Evolutionary conservation across 176 grass and related monocot genomes (phyloP).

Genomic region (Eragrostis nindensis): DNA sequence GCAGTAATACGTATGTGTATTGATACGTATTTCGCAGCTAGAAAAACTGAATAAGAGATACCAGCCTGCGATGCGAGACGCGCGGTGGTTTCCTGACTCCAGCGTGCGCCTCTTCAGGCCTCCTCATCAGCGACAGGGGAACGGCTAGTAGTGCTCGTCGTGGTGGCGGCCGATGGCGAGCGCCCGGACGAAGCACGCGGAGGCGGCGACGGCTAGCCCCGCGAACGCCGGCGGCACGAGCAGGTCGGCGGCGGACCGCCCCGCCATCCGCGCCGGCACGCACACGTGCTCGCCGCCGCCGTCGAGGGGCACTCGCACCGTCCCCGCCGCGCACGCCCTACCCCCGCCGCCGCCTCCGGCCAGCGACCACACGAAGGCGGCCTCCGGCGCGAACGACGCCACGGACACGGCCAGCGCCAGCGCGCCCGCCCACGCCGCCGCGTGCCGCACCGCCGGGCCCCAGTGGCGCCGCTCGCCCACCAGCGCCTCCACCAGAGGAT

Average conservation of each 20-base stretch:
- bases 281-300: slow-evolving; percentile 59
- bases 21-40: neutral
- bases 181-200: slow-evolving; percentile 74
- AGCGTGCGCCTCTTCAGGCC: neutral
- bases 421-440: slow-evolving; percentile 62
- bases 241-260: slow-evolving; percentile 49
- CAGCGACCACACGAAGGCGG: slow-evolving; percentile 76
- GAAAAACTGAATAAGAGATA: neutral
- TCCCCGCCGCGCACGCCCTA: slow-evolving; percentile 28
- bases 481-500: slow-evolving; percentile 41
- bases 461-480: slow-evolving; percentile 29
- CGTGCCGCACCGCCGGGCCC: slow-evolving; percentile 47
- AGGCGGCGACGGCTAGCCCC: slow-evolving; percentile 71
- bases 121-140: too few species aligned
- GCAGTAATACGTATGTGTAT: too few species aligned
- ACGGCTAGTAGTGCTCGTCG: neutral
- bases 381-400: slow-evolving; percentile 68
- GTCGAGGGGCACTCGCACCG: slow-evolving; percentile 61
- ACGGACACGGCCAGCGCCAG: slow-evolving; percentile 62
- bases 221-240: slow-evolving; percentile 78
- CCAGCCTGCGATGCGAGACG: neutral
- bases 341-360: neutral
- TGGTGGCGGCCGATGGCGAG: slow-evolving; percentile 52
- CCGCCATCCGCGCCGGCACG: slow-evolving; percentile 59
- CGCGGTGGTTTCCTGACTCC: neutral